Evolutionary conservation across 306 rosid genomes (phyloP), one percentile per base, ranked within the genome.

Genomic region (Dryas octopetala): DNA sequence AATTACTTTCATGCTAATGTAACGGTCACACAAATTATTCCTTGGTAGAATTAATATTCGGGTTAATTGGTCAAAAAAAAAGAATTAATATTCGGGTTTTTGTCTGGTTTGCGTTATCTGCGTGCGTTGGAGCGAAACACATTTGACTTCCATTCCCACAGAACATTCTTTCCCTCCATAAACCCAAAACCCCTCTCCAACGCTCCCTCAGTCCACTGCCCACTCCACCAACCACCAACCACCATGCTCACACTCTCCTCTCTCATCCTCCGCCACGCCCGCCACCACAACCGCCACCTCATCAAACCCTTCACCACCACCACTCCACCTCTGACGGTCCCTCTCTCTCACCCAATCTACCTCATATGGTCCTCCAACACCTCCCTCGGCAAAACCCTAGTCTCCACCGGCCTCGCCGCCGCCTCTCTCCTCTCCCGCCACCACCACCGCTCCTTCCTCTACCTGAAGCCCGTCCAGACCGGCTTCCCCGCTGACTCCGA

Each of bases 401-500:
- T 95, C 76, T 95, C 98, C 79, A 58, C 97, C 28, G 98, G 98
- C 77, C 67, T 95, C 70, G 97, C 96, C 15, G 85, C 93, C 63
- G 83, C 93, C 9, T 84, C 67, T 17, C 84, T 91, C 52, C 88
- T 87, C 59, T 80, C 85, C 48, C 11, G 19, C 6, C 49, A 50
- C 16, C 81, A n/a, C 40, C 82, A 6, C 68, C 72, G 13, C 65
- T 72, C 82, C 16, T 87, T 91, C 82, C 93, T 87, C 77, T 95
- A 87, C 88, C 81, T 95, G 72, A 95, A 95, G 83, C 98, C 98
- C 63, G 50, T 95, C 43, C 98, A 91, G 55, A 95, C 97, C 23
- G 97, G 98, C 72, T 95, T 79, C 80, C 97, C 97, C 47, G 12
- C 87, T 73, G 97, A 95, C 53, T 95, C 98, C 73, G 98, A 95